These are phyloP conservation scores for Piper betle DNA, from an alignment of 164 flowering plant species.

Conservation along the genomic window DNA sequence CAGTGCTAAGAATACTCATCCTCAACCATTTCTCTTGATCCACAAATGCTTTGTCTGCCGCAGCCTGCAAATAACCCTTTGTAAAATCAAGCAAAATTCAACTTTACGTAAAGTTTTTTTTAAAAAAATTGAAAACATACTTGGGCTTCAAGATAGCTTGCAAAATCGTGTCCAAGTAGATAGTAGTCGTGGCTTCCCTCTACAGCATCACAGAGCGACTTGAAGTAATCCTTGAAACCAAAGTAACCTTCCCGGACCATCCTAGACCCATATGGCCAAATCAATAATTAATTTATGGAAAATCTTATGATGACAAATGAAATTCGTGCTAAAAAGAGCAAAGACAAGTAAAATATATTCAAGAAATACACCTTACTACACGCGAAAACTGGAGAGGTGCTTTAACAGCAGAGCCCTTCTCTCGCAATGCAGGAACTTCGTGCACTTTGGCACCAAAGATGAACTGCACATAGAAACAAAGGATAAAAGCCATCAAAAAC, in stretches of 20 bases:
- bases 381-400: constrained; percentile 41
- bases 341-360: not conserved
- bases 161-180: constrained; percentile 47
- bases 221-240: constrained; percentile 44
- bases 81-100: not conserved
- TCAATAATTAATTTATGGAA: not conserved
- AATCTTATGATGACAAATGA: not conserved
- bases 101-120: not conserved
- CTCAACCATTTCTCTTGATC: constrained; percentile 43
- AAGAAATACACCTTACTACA: constrained; percentile 27
- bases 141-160: constrained; percentile 54
- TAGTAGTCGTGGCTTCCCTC: constrained; percentile 38
- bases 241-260: constrained; percentile 55
- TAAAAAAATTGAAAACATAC: constrained; percentile 9
- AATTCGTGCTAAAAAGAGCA: not conserved
- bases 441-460: constrained; percentile 43
- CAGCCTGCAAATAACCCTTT: constrained; percentile 20
- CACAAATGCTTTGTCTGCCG: constrained; percentile 41
- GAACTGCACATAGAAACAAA: constrained; percentile 20
- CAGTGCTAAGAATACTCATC: constrained; percentile 48
- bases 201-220: constrained; percentile 35
- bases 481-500: too few relatives aligned
- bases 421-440: constrained; percentile 40
- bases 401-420: constrained; percentile 18
- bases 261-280: constrained; percentile 12